These are phyloP conservation scores for Paracoccidioides lutzii DNA, from an alignment of 2,329 filamentous ascomycete genomes.

Conservation along the genomic window DNA sequence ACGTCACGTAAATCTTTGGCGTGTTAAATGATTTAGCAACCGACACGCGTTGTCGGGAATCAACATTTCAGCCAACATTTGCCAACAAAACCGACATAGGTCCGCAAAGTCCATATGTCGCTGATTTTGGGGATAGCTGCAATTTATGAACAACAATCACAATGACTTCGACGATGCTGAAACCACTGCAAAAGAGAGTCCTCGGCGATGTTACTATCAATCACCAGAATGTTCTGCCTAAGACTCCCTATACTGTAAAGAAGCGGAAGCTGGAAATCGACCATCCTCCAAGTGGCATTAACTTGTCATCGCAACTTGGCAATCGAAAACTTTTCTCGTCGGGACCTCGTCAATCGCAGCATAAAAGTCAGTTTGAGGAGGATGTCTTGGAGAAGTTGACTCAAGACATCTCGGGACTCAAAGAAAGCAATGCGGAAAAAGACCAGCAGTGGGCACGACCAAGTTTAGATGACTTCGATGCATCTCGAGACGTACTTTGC, in stretches of 20 bases:
- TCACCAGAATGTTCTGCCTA: constrained; percentile 45
- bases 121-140: constrained; percentile 10
- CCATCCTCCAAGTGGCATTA: constrained; percentile 41
- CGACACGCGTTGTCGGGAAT: not conserved
- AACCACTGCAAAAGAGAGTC: constrained; percentile 56
- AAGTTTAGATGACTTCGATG: constrained; percentile 46
- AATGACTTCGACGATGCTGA: constrained; percentile 30
- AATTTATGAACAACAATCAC: constrained; percentile 1
- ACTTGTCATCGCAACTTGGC: constrained; percentile 48
- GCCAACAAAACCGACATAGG: not conserved
- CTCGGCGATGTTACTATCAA: constrained; percentile 55
- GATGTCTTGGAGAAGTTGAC: constrained; percentile 93
- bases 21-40: not conserved
- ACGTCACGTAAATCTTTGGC: constrained; percentile 3
- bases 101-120: not conserved
- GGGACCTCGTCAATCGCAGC: constrained; percentile 51
- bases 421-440: constrained; percentile 76
- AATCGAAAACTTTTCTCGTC: constrained; percentile 34
- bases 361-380: constrained; percentile 83
- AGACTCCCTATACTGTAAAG: constrained; percentile 50
- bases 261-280: constrained; percentile 64
- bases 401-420: constrained; percentile 77
- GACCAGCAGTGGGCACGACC: constrained; percentile 84
- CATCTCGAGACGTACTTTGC: constrained; percentile 55
- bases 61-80: not conserved